A percentile compares a stretch with the other conserved stretches of the same genome.
These are phyloP conservation scores for Nevesoporus exiguus DNA, from an alignment of 768 basidiomycete species.

Conservation along the genomic window DNA sequence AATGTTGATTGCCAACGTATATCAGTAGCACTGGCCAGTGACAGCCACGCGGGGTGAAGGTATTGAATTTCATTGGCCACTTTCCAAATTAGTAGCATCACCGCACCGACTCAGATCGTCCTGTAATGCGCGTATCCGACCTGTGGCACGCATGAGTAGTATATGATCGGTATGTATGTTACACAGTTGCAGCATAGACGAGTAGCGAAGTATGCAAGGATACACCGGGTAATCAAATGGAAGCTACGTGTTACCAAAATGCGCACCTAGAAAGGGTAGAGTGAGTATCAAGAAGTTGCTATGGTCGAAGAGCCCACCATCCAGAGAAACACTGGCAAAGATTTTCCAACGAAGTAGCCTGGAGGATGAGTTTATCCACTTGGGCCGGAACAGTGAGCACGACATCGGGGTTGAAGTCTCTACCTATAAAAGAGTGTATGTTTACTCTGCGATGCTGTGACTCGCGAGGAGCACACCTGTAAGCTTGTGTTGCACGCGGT, in stretches of 20 bases:
- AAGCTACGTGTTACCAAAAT: conserved; percentile 61
- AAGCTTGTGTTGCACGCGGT: conserved; percentile 92
- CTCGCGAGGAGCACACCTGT: conserved; percentile 53
- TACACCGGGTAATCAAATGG: conserved; percentile 3
- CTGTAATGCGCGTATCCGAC: background rate
- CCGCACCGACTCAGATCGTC: background rate
- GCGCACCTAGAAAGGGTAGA: conserved; percentile 51
- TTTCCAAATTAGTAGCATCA: conserved; percentile 18
- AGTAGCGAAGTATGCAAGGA: conserved; percentile 13
- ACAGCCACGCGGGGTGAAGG: too few relatives aligned
- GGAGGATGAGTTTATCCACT: conserved; percentile 89
- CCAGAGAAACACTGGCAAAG: conserved; percentile 96
- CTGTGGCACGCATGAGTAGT: background rate
- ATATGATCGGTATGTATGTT: conserved; percentile 14
- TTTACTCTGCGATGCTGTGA: background rate
- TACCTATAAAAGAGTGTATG: conserved; percentile 46
- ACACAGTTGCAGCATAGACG: conserved; percentile 20
- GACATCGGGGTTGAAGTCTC: conserved; percentile 87
- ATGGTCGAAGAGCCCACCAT: conserved; percentile 47
- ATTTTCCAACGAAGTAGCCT: conserved; percentile 92
- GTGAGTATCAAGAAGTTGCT: background rate
- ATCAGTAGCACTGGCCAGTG: background rate
- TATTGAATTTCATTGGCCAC: too few relatives aligned
- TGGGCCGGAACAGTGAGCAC: conserved; percentile 73
- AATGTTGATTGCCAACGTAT: too few relatives aligned